These are phyloP conservation scores for Blastomyces gilchristii DNA, from an alignment of 2,329 filamentous ascomycete species.

Conservation along the genomic window DNA sequence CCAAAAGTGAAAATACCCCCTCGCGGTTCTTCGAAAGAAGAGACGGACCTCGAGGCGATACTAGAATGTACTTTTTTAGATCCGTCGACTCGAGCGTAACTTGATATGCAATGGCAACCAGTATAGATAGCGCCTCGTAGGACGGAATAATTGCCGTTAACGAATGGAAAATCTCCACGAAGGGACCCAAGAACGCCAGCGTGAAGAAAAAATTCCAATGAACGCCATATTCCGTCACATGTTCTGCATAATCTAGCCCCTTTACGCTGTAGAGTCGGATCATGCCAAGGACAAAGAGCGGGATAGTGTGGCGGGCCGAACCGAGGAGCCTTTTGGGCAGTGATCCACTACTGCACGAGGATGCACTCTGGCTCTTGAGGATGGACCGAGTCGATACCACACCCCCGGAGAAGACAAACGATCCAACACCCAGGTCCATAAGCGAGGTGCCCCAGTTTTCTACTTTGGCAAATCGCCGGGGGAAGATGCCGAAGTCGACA, in stretches of 20 bases:
- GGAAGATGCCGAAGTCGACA: conserved; percentile 89
- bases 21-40: conserved; percentile 85
- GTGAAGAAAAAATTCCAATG: conserved; percentile 99
- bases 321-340: conserved; percentile 50
- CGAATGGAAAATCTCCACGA: conserved; percentile 72
- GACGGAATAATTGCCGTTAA: conserved; percentile 61
- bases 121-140: conserved; percentile 62
- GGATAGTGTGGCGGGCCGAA: conserved; percentile 70
- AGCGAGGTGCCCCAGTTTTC: conserved; percentile 99
- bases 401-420: conserved; percentile 90
- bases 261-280: conserved; percentile 82
- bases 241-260: conserved; percentile 88
- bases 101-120: conserved; percentile 63
- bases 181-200: conserved; percentile 74
- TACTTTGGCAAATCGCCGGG: conserved; percentile 89
- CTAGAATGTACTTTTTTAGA: conserved; percentile 74
- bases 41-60: conserved; percentile 62
- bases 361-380: conserved; percentile 55
- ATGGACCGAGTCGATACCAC: conserved; percentile 78
- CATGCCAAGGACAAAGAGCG: conserved; percentile 68
- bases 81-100: conserved; percentile 61
- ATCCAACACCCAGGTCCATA: conserved; percentile 96
- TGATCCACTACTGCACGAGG: conserved; percentile 26
- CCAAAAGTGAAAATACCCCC: conserved; percentile 87
- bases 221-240: conserved; percentile 93